Evolutionary conservation across 805 yeast genomes (phyloP), one percentile per base, ranked within the genome.

Genomic region (Saccharomycopsis sp.): DNA sequence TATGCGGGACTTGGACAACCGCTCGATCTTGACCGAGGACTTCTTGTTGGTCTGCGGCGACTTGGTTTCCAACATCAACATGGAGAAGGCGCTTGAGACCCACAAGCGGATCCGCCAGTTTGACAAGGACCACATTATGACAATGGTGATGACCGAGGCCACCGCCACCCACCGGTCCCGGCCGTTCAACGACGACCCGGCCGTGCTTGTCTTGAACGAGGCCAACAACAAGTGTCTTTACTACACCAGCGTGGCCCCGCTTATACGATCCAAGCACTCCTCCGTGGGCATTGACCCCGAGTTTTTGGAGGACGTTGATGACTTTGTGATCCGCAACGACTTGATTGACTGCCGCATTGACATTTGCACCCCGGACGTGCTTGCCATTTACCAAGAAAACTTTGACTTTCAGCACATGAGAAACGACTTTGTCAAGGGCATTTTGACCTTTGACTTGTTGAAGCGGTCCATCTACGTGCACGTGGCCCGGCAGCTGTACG

Each of bases 331-430:
- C 43, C 75, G 96, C 56, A 92, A 92, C 59, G 97, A 92, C 60
- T 71, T 92, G 49, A 88, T 92, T 45, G 98, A 92, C 64, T 92
- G 98, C 59, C 92, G 83, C 57, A 87, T 92, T 41, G 98, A 92
- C 62, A 86, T 92, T 46, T 92, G 98, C 61, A 71, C 96, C 5
- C 86, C 94, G 2, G 86, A 80, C 50, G 96, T 92, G 8, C 96
- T 96, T 1, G 92, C 94, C 12, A 80, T 89, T 46, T 92, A 89
- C 64, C 94, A 86, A 53, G 98, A 92, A 55, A 89, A 92, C 59
- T 92, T 92, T 53, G 98, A 92, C 63, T 92, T 88, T 59, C 96
- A 89, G 59, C 66, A 74, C 39, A 65, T 89, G 48, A 73, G 98
- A 59, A 68, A 73, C 26, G 97, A 92, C 61, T 92, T 89, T 55